phyloP scores from a whole-genome alignment of 176 grass and related monocot species.

The Eremochloa ophiuroides region DNA sequence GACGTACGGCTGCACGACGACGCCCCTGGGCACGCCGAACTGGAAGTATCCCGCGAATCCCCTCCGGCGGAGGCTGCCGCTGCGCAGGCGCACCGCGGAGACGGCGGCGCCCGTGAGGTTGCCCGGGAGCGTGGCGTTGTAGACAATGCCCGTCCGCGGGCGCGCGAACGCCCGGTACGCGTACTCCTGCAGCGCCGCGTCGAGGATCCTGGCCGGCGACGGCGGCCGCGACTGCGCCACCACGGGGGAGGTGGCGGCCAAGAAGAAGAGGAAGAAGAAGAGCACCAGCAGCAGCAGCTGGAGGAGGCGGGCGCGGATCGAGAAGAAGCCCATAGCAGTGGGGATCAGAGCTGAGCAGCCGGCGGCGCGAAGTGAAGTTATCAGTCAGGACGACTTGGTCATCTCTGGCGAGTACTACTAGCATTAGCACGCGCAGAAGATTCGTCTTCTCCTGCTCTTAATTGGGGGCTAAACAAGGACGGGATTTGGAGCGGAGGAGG shows the following conservation, averaged over 20 bases:
- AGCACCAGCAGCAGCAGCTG: background rate
- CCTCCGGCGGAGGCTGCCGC: conserved; percentile 62
- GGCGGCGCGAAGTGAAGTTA: background rate
- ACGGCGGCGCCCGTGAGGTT: conserved; percentile 61
- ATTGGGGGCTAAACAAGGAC: conserved; percentile 7
- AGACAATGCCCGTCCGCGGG: conserved; percentile 67
- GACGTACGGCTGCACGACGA: conserved; percentile 69
- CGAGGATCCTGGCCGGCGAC: conserved; percentile 40
- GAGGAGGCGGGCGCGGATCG: conserved; percentile 9
- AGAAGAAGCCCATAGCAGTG: conserved; percentile 17
- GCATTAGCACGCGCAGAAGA: background rate
- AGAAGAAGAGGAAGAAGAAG: background rate
- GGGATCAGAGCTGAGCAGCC: background rate
- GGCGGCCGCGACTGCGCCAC: conserved; percentile 25
- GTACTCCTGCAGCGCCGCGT: conserved; percentile 73
- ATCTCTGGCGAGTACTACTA: background rate
- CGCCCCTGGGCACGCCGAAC: conserved; percentile 52
- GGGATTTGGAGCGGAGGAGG: conserved; percentile 13
- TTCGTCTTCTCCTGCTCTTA: conserved; percentile 1
- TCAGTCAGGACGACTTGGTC: conserved; percentile 18
- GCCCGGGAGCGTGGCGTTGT: conserved; percentile 45
- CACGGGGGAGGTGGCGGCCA: background rate
- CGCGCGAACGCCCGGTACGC: conserved; percentile 55
- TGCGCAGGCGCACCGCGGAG: conserved; percentile 70
- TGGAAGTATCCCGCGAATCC: conserved; percentile 53